Conservation (phyloP, 768 basidiomycete species). For the Tulasnella sp. region DNA sequence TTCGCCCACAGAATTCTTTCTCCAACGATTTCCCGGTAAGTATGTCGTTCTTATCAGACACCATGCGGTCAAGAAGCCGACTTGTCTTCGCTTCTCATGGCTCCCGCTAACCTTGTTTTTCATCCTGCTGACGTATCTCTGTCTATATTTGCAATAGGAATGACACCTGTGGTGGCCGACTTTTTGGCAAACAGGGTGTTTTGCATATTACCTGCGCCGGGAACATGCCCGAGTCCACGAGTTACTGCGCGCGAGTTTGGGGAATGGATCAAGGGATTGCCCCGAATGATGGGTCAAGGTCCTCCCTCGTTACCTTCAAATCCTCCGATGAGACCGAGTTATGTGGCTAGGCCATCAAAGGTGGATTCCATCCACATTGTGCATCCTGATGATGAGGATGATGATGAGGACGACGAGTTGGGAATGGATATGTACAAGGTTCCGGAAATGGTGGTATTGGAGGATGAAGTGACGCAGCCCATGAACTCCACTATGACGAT, state of each 20-base stretch:
- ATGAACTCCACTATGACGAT: too few species aligned
- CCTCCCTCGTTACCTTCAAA: too few species aligned
- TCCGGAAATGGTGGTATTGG: too few species aligned
- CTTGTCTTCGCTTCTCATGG: too few species aligned
- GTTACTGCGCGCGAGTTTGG: slow-evolving; percentile 78
- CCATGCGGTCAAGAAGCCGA: neutral
- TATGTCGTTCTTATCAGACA: slow-evolving; percentile 16
- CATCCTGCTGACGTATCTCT: neutral
- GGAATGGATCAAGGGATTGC: slow-evolving; percentile 71
- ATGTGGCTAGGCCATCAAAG: too few species aligned
- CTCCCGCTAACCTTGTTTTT: neutral
- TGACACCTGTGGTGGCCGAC: slow-evolving; percentile 74
- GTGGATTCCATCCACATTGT: too few species aligned
- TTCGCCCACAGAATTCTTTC: slow-evolving; percentile 74
- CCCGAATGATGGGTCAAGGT: slow-evolving; percentile 43
- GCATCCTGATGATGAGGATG: too few species aligned
- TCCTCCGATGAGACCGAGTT: too few species aligned
- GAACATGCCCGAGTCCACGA: slow-evolving; percentile 28
- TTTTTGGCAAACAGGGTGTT: slow-evolving; percentile 79
- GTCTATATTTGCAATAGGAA: too few species aligned
- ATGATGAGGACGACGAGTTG: too few species aligned
- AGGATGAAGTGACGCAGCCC: too few species aligned
- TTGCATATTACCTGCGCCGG: slow-evolving; percentile 53
- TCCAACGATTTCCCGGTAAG: slow-evolving; percentile 73
- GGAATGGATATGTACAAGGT: too few species aligned